phyloP scores from a whole-genome alignment of 176 grass and related monocot genomes.

The Poa pratensis region DNA sequence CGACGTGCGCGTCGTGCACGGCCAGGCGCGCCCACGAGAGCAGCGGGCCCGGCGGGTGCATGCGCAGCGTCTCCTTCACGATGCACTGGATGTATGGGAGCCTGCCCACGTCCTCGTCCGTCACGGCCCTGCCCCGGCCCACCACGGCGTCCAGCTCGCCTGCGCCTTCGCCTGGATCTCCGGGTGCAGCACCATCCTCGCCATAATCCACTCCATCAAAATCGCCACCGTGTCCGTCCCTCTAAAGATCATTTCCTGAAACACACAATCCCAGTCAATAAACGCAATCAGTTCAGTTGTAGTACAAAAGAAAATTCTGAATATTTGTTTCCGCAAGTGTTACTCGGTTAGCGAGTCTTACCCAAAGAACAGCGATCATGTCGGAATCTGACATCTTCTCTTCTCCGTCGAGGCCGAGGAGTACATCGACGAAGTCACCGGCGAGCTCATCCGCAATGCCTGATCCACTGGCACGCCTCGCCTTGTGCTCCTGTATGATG shows the following conservation, averaged over 20 bases:
- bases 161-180: constrained; percentile 77
- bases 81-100: constrained; percentile 68
- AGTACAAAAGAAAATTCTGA: neutral
- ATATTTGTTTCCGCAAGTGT: neutral
- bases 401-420: constrained; percentile 60
- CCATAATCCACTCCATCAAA: constrained; percentile 82
- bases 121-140: constrained; percentile 31
- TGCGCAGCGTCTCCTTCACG: constrained; percentile 80
- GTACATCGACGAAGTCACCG: constrained; percentile 71
- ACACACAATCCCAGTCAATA: neutral
- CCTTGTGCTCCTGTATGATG: constrained; percentile 63
- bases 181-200: constrained; percentile 76
- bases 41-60: constrained; percentile 85
- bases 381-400: constrained; percentile 78
- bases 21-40: constrained; percentile 87
- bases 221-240: constrained; percentile 83
- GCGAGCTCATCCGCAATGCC: neutral
- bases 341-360: constrained; percentile 27
- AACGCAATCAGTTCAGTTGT: neutral
- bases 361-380: constrained; percentile 86
- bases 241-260: constrained; percentile 90
- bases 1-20: constrained; percentile 63
- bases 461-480: constrained; percentile 3
- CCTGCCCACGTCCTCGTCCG: constrained; percentile 56
- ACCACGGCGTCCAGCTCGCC: constrained; percentile 55